These are phyloP conservation scores for Epichloe scottii DNA, from an alignment of 2,329 filamentous ascomycete species.

Conservation along the genomic window DNA sequence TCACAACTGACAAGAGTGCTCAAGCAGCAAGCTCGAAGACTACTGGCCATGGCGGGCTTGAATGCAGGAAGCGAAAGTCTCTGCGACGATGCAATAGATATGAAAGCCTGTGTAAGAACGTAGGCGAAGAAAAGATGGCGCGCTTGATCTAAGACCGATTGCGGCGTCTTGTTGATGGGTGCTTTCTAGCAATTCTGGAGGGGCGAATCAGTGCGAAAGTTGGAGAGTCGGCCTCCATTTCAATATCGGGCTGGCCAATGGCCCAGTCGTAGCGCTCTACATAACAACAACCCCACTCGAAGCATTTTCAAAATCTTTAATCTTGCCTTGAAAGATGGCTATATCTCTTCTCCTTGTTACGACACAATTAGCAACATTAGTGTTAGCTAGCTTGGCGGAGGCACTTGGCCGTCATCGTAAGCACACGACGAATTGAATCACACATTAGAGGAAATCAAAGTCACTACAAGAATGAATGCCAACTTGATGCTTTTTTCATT, in stretches of 20 bases:
- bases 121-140: background rate
- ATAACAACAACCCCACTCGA: background rate
- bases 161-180: background rate
- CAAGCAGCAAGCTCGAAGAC: constrained; percentile 4
- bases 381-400: background rate
- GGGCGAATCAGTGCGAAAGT: background rate
- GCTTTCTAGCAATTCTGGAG: background rate
- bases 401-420: background rate
- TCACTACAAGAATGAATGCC: constrained; percentile 10
- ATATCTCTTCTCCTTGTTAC: background rate
- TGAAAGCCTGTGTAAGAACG: background rate
- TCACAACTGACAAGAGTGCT: background rate
- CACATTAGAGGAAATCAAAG: background rate
- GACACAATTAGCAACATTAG: background rate
- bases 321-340: too few species aligned
- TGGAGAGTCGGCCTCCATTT: background rate
- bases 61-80: background rate
- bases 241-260: background rate
- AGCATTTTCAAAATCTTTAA: background rate
- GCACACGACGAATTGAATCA: background rate
- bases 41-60: background rate
- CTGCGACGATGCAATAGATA: background rate
- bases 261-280: background rate
- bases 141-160: background rate
- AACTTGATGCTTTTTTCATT: constrained; percentile 29